phyloP scores from a whole-genome alignment of 2,329 filamentous ascomycete genomes.

The Penicillium digitatum region DNA sequence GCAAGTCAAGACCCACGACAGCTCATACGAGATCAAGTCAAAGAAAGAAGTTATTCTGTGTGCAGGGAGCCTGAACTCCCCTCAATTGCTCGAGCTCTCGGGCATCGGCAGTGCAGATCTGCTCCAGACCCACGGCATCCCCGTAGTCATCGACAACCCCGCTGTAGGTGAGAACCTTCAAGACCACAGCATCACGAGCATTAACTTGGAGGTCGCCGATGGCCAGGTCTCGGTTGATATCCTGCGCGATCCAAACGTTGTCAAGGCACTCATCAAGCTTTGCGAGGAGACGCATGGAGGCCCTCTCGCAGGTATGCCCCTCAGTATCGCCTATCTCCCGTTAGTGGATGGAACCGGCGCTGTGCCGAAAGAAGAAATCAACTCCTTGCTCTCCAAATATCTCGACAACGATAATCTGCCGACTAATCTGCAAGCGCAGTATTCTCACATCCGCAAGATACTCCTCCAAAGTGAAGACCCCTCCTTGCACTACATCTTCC shows the following conservation, averaged over 20 bases:
- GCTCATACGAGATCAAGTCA: conserved; percentile 26
- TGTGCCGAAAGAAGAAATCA: conserved; percentile 5
- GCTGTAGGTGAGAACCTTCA: conserved; percentile 52
- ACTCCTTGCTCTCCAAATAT: conserved; percentile 5
- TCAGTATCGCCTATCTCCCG: conserved; percentile 27
- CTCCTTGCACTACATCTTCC: conserved; percentile 17
- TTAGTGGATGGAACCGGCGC: conserved; percentile 20
- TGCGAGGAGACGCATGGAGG: conserved; percentile 23
- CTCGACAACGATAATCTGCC: conserved; percentile 1
- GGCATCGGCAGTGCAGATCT: conserved; percentile 53
- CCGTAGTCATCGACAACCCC: conserved; percentile 43
- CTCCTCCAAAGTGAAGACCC: conserved; percentile 8
- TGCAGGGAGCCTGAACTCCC: conserved; percentile 56
- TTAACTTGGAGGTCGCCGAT: conserved; percentile 26
- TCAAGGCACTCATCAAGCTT: conserved; percentile 19
- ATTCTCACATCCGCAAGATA: conserved; percentile 12
- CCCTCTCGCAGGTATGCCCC: conserved; percentile 24
- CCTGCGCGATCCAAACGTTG: conserved; percentile 20
- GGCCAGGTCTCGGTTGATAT: conserved; percentile 24
- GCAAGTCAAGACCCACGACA: conserved; percentile 18
- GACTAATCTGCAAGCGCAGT: conserved; percentile 10
- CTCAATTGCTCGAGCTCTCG: conserved; percentile 57
- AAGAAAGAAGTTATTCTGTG: conserved; percentile 56
- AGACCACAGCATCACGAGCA: conserved; percentile 42
- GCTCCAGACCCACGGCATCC: conserved; percentile 42